phyloP scores from a whole-genome alignment of 2,329 filamentous ascomycete genomes.

The Clarireedia homoeocarpa region DNA sequence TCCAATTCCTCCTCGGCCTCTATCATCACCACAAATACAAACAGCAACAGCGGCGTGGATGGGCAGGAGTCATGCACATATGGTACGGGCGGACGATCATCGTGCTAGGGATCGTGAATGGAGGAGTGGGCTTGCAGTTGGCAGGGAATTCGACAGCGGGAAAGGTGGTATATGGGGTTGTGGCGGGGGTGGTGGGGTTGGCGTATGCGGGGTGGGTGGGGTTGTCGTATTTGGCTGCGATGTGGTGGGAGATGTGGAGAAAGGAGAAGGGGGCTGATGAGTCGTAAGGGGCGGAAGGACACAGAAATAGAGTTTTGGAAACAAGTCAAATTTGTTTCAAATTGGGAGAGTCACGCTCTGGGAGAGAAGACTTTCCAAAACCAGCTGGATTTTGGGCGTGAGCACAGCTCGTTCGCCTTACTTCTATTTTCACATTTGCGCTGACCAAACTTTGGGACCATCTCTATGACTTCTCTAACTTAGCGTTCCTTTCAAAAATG shows the following conservation, averaged over 20 bases:
- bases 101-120: constrained; percentile 52
- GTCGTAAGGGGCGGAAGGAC: background rate
- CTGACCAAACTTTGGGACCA: too few species aligned
- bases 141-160: constrained; percentile 34
- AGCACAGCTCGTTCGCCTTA: too few species aligned
- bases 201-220: constrained; percentile 31
- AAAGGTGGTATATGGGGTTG: constrained; percentile 47
- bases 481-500: too few species aligned
- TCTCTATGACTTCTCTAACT: too few species aligned
- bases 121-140: constrained; percentile 51
- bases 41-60: constrained; percentile 39
- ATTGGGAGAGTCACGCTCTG: too few species aligned
- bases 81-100: constrained; percentile 55
- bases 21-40: constrained; percentile 49
- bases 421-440: too few species aligned
- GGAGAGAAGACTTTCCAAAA: too few species aligned
- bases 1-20: constrained; percentile 51
- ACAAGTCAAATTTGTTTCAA: too few species aligned
- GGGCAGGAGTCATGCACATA: constrained; percentile 49
- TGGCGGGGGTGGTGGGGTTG: constrained; percentile 42
- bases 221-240: background rate
- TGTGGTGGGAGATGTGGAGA: background rate
- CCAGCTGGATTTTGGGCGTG: too few species aligned
- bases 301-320: background rate
- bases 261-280: background rate